phyloP scores from a whole-genome alignment of 495 filamentous ascomycete genomes.

The Aspergillus leporis region DNA sequence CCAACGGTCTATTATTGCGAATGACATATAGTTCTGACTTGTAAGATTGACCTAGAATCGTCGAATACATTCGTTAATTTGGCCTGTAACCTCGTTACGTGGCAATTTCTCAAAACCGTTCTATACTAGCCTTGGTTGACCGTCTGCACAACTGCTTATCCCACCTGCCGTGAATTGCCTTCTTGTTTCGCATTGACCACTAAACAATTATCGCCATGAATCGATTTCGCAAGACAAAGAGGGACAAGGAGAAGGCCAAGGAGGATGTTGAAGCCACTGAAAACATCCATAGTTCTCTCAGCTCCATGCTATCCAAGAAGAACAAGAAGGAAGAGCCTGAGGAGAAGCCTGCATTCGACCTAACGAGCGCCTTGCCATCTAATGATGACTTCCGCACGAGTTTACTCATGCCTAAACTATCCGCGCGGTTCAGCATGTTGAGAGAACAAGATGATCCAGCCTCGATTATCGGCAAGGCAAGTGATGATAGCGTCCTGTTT shows the following conservation, averaged over 20 bases:
- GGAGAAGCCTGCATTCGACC: constrained; percentile 67
- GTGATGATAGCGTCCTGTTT: constrained; percentile 87
- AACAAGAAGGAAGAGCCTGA: constrained; percentile 50
- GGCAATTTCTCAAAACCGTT: not conserved
- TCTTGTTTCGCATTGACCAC: not conserved
- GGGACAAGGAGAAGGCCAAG: constrained; percentile 52
- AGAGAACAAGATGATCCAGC: constrained; percentile 88
- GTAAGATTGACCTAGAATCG: constrained; percentile 14
- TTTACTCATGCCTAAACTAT: constrained; percentile 91
- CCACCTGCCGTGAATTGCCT: not conserved
- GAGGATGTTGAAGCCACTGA: constrained; percentile 49
- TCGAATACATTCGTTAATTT: constrained; percentile 6
- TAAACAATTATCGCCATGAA: constrained; percentile 55
- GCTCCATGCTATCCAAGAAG: constrained; percentile 25
- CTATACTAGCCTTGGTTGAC: not conserved
- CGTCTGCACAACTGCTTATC: not conserved
- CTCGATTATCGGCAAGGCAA: constrained; percentile 86
- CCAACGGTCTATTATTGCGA: not conserved
- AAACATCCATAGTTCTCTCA: constrained; percentile 26
- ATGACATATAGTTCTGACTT: constrained; percentile 14
- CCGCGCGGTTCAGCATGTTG: constrained; percentile 94
- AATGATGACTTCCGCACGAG: constrained; percentile 95
- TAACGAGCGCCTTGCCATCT: constrained; percentile 73
- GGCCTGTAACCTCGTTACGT: constrained; percentile 1
- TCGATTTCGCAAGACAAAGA: constrained; percentile 71